Conservation (phyloP, 768 basidiomycete species). For the Russula virescens region DNA sequence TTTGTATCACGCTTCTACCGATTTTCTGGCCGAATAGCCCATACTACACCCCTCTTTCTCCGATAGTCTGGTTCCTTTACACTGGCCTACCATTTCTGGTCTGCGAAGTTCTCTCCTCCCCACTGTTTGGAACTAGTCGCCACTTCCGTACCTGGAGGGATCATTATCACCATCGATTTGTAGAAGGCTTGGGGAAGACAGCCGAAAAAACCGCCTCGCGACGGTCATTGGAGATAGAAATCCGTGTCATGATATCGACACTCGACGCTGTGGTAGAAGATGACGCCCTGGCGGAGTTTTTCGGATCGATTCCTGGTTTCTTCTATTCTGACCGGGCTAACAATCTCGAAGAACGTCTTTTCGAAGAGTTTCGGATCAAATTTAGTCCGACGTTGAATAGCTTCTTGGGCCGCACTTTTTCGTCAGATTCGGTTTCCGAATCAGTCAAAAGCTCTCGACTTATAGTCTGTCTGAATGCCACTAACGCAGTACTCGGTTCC, state of each 20-base stretch:
- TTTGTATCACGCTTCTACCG: not conserved
- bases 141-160: not conserved
- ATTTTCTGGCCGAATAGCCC: not conserved
- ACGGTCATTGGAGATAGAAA: not conserved
- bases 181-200: not conserved
- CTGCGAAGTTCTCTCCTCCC: not conserved
- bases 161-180: not conserved
- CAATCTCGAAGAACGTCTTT: fast-evolving
- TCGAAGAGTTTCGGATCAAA: not conserved
- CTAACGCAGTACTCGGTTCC: not conserved
- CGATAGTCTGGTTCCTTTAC: not conserved
- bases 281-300: not conserved
- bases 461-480: not conserved
- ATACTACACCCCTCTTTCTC: not conserved
- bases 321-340: not conserved
- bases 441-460: not conserved
- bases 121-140: not conserved
- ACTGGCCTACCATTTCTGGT: not conserved
- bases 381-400: not conserved
- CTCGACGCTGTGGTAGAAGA: not conserved
- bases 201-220: not conserved
- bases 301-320: not conserved
- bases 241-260: not conserved
- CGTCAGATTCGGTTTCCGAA: not conserved
- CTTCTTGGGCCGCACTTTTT: not conserved